Evolutionary conservation across 2,329 filamentous ascomycete species (phyloP), one percentile per base, ranked within the genome.

Genomic region (Stemphylium lycopersici): DNA sequence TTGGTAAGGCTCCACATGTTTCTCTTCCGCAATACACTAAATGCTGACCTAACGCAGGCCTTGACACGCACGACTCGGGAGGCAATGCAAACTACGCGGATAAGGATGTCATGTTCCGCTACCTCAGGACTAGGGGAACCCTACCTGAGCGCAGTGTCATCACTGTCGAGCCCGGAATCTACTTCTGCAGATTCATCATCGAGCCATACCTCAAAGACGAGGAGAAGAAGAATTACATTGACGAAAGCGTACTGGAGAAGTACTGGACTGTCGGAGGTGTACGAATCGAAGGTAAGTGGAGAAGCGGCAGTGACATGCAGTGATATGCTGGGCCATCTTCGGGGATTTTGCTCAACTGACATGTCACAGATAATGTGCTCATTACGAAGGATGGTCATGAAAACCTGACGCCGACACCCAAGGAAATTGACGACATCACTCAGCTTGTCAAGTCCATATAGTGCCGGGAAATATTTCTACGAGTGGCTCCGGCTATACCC

Each of bases 141-240:
- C 75, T 97, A 42, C 91, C 91, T 0, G 88, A 87, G 0, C 89
- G 90, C 6, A 88, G 88, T 44, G 91, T 99, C 20, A 87, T 99
- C 48, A 99, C 95, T 0, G 93, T 98, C 34, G 95, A 99, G 79
- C 95, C 95, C 11, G 95, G 95, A 16, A 87, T 88, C 34, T 93
- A 93, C 74, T 93, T 93, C 76, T 88, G 87, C 71, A 81, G 83
- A 32, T 87, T 86, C 49, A 91, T 90, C 59, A 84, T 93, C 55
- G 84, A 91, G 76, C 84, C 84, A 16, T 88, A 87, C 70, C 84
- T 90, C 69, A 80, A 89, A 64, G 79, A 82, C 46, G 80, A 84
- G 54, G 77, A 79, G 51, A 86, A 89, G 69, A 79, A 81, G 34
- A 80, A 81, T 54, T 90, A 84, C 65, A 87, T 95, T 67, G 83